Evolutionary conservation across 1,284 basidiomycete species (phyloP).

Genomic region (Puccinia horiana): DNA sequence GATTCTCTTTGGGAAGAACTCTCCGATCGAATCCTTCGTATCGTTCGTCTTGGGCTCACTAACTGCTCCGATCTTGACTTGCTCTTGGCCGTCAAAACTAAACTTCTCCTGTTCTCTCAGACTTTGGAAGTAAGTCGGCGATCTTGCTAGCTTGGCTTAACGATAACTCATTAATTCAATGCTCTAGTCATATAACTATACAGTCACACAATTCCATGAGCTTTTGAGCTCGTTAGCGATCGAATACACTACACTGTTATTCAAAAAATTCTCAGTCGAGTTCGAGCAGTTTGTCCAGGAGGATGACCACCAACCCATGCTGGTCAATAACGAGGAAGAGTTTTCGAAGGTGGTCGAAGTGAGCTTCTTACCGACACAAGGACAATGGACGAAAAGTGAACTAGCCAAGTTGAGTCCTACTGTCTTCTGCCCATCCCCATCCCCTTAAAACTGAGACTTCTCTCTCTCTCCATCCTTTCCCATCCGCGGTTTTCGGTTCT

Average conservation of each 20-base stretch:
- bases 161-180: background rate
- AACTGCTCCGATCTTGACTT: conserved; percentile 78
- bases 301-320: conserved; percentile 91
- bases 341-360: conserved; percentile 75
- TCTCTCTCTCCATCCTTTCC: conserved; percentile 15
- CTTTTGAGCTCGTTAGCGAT: conserved; percentile 86
- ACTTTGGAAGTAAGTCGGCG: conserved; percentile 85
- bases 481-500: too few species aligned
- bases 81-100: conserved; percentile 81
- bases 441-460: background rate
- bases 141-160: conserved; percentile 51
- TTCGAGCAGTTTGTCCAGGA: conserved; percentile 83
- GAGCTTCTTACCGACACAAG: conserved; percentile 78
- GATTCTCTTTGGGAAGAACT: conserved; percentile 96
- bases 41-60: conserved; percentile 73
- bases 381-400: conserved; percentile 53
- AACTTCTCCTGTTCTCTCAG: conserved; percentile 82
- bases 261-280: conserved; percentile 76
- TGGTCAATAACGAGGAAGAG: conserved; percentile 72
- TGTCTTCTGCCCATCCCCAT: background rate
- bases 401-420: conserved; percentile 51
- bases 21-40: conserved; percentile 73
- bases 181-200: conserved; percentile 40
- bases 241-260: conserved; percentile 79
- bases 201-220: conserved; percentile 68